Base-by-base conservation (phyloP, 257 asterid species). In the Verbascum thapsus region DNA sequence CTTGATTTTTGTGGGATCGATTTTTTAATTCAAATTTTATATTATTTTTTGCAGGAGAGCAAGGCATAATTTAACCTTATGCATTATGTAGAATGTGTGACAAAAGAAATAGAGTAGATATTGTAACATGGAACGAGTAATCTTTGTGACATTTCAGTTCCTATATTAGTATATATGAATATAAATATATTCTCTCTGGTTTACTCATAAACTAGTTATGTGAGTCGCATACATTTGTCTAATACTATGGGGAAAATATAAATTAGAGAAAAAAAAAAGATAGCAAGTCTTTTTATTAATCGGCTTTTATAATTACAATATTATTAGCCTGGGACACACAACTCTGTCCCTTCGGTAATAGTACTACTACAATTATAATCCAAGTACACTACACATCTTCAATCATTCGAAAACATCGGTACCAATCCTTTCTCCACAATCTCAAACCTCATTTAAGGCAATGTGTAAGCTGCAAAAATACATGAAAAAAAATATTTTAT, bases 391-490 rank as follows among this genome's bases (percentile, higher is more conserved):
- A 30, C 37, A 32, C 43, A 56, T 55, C 40, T 20, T 55, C 70
- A 39, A 26, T 64, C 58, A 39, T 19, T 45, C n/a, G n/a, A 32
- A 8, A 8, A 5, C 47, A 8, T 42, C 23, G 38, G 6, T 12
- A 3, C 49, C 37, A 9, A 54, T 73, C 45, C 56, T 50, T 18
- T 17, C n/a, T 9, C 38, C 12, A 7, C 7, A 7, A 49, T 37
- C 68, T 60, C 74, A 60, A 11, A 45, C 58, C 58, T 42, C 37
- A 10, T 68, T 77, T 73, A 79, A 50, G 95, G 95, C 73, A 87
- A 35, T 6, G 85, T 78, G 63, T 84, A 87, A 47, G 68, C 91
- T 84, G 83, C 80, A 40, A 32, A 63, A 37, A 37, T 11, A 16
- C 4, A 32, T 12, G 52, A 50, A 50, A 3, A 56, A 34, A n/a